A percentile compares a stretch with the other conserved stretches of the same genome.
phyloP scores from a whole-genome alignment of 805 yeast genomes.

The Pichia kluyveri region DNA sequence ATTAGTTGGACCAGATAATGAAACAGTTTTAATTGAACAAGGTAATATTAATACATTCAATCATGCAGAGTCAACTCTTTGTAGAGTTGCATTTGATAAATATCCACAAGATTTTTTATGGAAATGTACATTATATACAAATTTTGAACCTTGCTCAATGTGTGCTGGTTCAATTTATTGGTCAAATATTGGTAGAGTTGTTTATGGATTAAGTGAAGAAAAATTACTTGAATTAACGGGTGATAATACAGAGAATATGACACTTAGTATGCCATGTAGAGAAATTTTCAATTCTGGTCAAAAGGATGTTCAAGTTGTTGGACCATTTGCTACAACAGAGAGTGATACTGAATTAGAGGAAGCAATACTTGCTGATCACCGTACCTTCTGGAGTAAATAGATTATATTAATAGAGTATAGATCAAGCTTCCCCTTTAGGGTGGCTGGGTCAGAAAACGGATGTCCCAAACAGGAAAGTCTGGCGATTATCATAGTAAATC shows the following conservation, averaged over 20 bases:
- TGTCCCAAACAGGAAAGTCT: no score
- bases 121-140: slow-evolving; percentile 23
- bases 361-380: slow-evolving; percentile 18
- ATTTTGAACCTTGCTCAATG: slow-evolving; percentile 26
- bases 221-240: slow-evolving; percentile 19
- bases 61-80: slow-evolving; percentile 23
- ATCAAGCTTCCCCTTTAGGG: no score
- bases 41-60: slow-evolving; percentile 24
- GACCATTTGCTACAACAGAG: slow-evolving; percentile 14
- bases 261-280: slow-evolving; percentile 16
- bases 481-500: no score
- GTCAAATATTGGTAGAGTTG: slow-evolving; percentile 22
- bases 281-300: slow-evolving; percentile 18
- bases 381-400: slow-evolving; percentile 16
- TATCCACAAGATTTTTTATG: slow-evolving; percentile 18
- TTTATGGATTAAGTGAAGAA: slow-evolving; percentile 18
- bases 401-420: no score
- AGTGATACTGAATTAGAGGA: slow-evolving; percentile 11
- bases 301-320: slow-evolving; percentile 20
- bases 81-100: slow-evolving; percentile 15
- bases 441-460: no score
- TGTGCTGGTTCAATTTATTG: slow-evolving; percentile 24
- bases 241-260: slow-evolving; percentile 20
- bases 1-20: slow-evolving; percentile 20
- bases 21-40: slow-evolving; percentile 16